Evolutionary conservation across 768 basidiomycete genomes (phyloP), one percentile per base, ranked within the genome.

Genomic region (Lentinula detonsa): DNA sequence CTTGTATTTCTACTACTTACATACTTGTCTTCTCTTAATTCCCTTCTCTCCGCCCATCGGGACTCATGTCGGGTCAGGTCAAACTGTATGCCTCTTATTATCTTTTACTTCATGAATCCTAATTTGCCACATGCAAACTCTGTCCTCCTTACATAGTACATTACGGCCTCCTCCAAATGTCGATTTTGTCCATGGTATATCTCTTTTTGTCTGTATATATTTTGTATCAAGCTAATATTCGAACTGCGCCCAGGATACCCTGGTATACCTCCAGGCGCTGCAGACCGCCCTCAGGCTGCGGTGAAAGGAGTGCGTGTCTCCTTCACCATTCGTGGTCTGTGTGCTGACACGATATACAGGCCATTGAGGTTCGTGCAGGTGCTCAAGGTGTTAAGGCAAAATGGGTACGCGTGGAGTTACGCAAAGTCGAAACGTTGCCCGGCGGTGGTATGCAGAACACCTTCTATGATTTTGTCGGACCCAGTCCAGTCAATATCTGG

Each of bases 371-470:
- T 11, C 86, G 95, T 16, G 79, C 87, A 5, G 87, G 85, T 33
- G 76, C 78, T 2, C 81, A 85, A 63, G 88, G 90, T 15, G 83
- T 92, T 69, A 95, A 93, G 76, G 91, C 91, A 31, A 92, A 93
- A 73, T 96, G 91, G 88, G 88, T 98, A 28, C 85, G 88, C 64
- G 85, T 97, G 62, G 94, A 96, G 74, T 80, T 97, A 70, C 85
- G 92, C 65, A 95, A 95, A 77, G 85, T 95, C 46, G 95, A 98
- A 73, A 88, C 83, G 3, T 81, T 90, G 50, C 91, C 88, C 1
- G 85, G 85, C 21, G 89, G 86, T 23, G 85, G 87, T 15, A 75
- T 78, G 62, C 76, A 80, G 15, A 89, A 87, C 72, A 85, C 85
- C 11, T 93, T 87, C 75, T 85, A 84, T 66, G 92, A 94, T 69